These are phyloP conservation scores for Annulohypoxylon truncatum DNA, from an alignment of 2,329 filamentous ascomycete species.

Conservation along the genomic window DNA sequence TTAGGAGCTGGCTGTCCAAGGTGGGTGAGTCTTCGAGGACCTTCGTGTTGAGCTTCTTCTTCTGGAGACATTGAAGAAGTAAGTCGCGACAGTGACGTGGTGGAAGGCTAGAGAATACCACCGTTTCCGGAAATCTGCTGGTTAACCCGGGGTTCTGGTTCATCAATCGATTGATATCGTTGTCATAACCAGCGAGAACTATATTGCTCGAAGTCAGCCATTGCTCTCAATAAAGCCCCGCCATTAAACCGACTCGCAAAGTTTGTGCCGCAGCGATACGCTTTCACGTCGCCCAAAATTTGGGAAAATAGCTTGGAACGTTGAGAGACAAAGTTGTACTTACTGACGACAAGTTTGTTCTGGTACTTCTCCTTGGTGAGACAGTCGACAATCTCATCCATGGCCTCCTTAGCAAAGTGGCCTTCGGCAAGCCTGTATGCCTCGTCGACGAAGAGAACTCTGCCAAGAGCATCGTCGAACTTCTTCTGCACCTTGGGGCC, in stretches of 20 bases:
- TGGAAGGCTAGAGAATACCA: conserved; percentile 65
- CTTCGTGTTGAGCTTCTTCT: conserved; percentile 47
- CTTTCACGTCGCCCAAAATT: background rate
- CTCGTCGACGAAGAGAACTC: conserved; percentile 78
- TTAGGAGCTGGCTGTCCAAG: conserved; percentile 31
- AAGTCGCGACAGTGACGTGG: conserved; percentile 58
- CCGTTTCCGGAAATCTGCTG: conserved; percentile 71
- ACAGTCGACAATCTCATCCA: conserved; percentile 65
- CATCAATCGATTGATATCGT: conserved; percentile 73
- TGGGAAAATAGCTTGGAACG: background rate
- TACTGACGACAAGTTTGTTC: conserved; percentile 69
- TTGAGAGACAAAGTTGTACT: conserved; percentile 9
- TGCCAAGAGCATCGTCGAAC: conserved; percentile 68
- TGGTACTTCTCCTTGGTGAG: conserved; percentile 67
- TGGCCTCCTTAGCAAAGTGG: conserved; percentile 66
- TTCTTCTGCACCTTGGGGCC: conserved; percentile 66
- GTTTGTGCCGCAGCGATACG: background rate
- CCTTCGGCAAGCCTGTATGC: conserved; percentile 73
- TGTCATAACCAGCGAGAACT: conserved; percentile 74
- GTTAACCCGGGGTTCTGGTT: conserved; percentile 70
- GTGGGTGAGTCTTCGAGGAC: conserved; percentile 29
- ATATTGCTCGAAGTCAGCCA: conserved; percentile 6
- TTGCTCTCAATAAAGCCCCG: too few relatives aligned
- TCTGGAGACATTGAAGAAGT: conserved; percentile 51
- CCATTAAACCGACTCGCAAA: too few relatives aligned